Base-by-base conservation (phyloP, 1,284 basidiomycete species). In the Tylopilus orsonianus region DNA sequence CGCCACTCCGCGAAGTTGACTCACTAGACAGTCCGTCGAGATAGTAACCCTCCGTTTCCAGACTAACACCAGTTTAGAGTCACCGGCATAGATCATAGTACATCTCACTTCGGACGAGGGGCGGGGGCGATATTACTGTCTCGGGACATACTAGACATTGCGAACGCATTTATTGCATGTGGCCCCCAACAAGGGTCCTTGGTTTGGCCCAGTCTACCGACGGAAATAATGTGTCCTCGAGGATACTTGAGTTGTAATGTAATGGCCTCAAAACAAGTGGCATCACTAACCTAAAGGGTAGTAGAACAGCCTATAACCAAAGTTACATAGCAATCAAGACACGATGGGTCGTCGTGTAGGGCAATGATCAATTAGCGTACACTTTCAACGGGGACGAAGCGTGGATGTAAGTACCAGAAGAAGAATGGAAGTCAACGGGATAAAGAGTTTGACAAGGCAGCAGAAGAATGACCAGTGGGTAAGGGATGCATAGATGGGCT, bases 291-390 rank as follows among this genome's bases (percentile, higher is more conserved):
- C 39, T 48, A 55, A 38, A 35, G 52, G 46, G 34, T 39, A 44
- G 51, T 38, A 43, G n/a, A 53, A 45, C 41, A 43, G 41, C 55
- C 51, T 48, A 53, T 56, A 52, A 58, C 57, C 57, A 60, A 49
- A 18, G 49, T 42, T 58, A 62, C 57, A 56, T 56, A 48, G 58
- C 64, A 66, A 61, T 61, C 61, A 61, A 62, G 49, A 52, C 47
- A 45, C 35, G 29, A 48, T 39, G 34, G 34, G 33, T 46, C 37
- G 42, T 59, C 59, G 43, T 66, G 59, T 55, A 45, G 46, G 55
- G 47, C 53, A 56, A 54, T 43, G 58, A 56, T 66, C 43, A 41
- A 60, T 65, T 67, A 62, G 59, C 46, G 60, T 62, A 62, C 62
- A 64, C 44, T 52, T 59, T 67, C 62, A 53, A 60, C 64, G 18